Conservation (phyloP, 306 rosid species). For the Cucurbita ficifolia region DNA sequence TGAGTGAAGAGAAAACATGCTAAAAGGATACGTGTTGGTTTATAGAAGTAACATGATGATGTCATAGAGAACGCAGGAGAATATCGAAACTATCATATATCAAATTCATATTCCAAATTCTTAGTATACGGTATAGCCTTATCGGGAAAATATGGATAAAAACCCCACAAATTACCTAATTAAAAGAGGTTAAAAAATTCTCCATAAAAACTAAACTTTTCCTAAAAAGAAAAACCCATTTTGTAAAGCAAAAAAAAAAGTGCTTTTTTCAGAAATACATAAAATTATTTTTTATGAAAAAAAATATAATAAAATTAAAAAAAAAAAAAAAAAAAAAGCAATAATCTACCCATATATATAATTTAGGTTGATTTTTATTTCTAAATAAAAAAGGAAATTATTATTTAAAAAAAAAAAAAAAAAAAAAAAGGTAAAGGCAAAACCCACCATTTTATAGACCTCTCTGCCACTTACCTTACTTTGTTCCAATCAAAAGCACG, state of each 20-base stretch:
- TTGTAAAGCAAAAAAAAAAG: neutral
- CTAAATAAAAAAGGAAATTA: neutral
- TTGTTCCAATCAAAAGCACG: conserved; percentile 1
- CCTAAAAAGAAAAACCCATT: conserved; percentile 1
- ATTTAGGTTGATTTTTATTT: neutral
- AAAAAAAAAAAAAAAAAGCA: neutral
- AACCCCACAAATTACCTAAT: too few relatives aligned
- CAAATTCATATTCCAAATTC: too few relatives aligned
- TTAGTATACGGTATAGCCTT: too few relatives aligned
- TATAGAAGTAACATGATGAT: too few relatives aligned
- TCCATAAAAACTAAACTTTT: neutral
- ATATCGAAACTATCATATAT: too few relatives aligned
- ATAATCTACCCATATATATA: neutral
- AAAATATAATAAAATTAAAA: too few relatives aligned
- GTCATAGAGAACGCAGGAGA: too few relatives aligned
- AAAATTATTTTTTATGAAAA: too few relatives aligned
- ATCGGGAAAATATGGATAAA: too few relatives aligned
- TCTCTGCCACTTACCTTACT: neutral
- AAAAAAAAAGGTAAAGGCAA: conserved; percentile 7
- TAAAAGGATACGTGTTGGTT: too few relatives aligned
- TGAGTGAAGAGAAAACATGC: too few relatives aligned
- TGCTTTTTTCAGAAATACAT: neutral
- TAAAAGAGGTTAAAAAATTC: neutral
- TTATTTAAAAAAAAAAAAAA: neutral
- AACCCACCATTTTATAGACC: conserved; percentile 8